Conservation (phyloP, 768 basidiomycete genomes). For the Leccinellum rugosiceps region DNA sequence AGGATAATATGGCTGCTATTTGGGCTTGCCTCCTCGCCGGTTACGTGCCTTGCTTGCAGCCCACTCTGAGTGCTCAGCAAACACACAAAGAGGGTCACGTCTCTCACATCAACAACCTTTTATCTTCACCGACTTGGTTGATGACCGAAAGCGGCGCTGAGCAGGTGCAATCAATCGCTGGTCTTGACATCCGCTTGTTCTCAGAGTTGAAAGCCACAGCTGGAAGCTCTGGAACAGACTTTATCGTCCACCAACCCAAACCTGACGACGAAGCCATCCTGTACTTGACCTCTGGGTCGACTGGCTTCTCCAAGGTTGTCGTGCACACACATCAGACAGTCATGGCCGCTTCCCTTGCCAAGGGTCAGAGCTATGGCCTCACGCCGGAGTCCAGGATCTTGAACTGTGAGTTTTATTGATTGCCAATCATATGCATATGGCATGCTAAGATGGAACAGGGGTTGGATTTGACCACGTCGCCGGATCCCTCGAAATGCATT, state of each 20-base stretch:
- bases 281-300: not conserved
- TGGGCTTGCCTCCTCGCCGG: constrained; percentile 32
- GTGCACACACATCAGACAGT: not conserved
- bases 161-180: constrained; percentile 22
- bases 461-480: constrained; percentile 43
- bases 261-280: not conserved
- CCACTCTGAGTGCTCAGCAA: constrained; percentile 33
- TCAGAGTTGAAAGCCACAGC: constrained; percentile 23
- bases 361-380: not conserved
- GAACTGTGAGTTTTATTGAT: constrained; percentile 29
- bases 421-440: not conserved
- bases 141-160: constrained; percentile 26
- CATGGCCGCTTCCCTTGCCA: not conserved
- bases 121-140: constrained; percentile 29
- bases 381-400: constrained; percentile 2
- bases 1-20: constrained; percentile 32
- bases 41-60: constrained; percentile 32
- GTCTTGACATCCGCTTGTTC: constrained; percentile 23
- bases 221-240: not conserved
- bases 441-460: constrained; percentile 10
- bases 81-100: constrained; percentile 29
- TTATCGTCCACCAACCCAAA: constrained; percentile 3
- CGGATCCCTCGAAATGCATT: constrained; percentile 36
- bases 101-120: constrained; percentile 27
- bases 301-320: not conserved